A percentile compares a stretch with the other conserved stretches of the same genome.
Conservation (phyloP, 495 filamentous ascomycete species). For the Penicillium dipodomyicola region DNA sequence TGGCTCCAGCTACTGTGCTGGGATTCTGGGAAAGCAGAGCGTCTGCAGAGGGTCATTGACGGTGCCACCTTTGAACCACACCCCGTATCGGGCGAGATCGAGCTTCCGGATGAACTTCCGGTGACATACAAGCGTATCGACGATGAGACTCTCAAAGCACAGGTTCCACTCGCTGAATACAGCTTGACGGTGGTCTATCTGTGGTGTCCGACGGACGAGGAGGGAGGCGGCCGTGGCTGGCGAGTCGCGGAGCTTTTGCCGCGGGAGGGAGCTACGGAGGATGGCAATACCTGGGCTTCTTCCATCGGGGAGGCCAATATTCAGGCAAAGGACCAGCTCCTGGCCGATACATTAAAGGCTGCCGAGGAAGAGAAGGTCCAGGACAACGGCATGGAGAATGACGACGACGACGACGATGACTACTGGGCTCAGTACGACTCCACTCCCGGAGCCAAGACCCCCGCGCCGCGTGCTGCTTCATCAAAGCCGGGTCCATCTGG, state of each 20-base stretch:
- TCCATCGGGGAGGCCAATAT: constrained; percentile 55
- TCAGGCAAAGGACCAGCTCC: constrained; percentile 33
- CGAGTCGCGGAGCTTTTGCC: constrained; percentile 75
- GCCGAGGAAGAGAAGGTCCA: constrained; percentile 27
- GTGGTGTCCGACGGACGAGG: constrained; percentile 67
- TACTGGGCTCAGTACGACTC: constrained; percentile 96
- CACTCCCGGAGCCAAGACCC: constrained; percentile 69
- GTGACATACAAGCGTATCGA: constrained; percentile 72
- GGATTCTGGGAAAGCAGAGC: constrained; percentile 64
- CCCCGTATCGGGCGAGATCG: constrained; percentile 88
- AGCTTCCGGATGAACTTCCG: constrained; percentile 63
- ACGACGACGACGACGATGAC: constrained; percentile 81
- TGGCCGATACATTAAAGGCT: constrained; percentile 39
- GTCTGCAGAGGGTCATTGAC: constrained; percentile 62
- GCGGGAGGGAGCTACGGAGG: constrained; percentile 41
- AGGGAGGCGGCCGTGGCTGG: constrained; percentile 73
- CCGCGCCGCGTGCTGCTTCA: constrained; percentile 46
- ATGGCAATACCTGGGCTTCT: constrained; percentile 47
- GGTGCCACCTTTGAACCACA: constrained; percentile 77
- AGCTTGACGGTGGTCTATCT: constrained; percentile 58
- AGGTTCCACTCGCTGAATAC: constrained; percentile 55
- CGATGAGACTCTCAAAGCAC: constrained; percentile 78
- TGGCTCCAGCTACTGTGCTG: constrained; percentile 94
- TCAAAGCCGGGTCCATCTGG: constrained; percentile 33
- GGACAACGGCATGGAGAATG: constrained; percentile 33